Conservation (phyloP, 306 rosid genomes). For the Acacia acuminata region DNA sequence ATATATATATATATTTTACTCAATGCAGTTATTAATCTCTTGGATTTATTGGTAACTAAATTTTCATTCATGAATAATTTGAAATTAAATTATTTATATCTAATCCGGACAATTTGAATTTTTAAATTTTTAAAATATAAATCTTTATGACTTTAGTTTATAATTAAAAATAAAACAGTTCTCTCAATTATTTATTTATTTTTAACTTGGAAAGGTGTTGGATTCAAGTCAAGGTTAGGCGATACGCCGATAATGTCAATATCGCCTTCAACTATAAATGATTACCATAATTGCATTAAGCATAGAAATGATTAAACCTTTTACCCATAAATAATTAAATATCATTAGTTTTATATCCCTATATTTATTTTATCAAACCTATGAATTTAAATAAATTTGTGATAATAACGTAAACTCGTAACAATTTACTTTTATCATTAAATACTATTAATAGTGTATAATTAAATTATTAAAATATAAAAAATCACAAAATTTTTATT, state of each 20-base stretch:
- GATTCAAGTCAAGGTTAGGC: conserved; percentile 20
- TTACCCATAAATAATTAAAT: too few relatives aligned
- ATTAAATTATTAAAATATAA: too few relatives aligned
- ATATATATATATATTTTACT: background rate
- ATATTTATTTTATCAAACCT: too few relatives aligned
- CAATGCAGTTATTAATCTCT: background rate
- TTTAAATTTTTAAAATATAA: background rate
- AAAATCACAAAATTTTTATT: too few relatives aligned
- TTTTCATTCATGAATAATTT: background rate
- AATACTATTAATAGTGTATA: too few relatives aligned
- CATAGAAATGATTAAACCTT: too few relatives aligned
- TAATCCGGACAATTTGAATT: background rate
- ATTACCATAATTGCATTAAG: background rate
- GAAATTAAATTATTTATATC: background rate
- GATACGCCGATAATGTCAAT: background rate
- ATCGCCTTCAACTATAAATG: conserved; percentile 2
- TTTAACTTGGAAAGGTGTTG: background rate
- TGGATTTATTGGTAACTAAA: background rate
- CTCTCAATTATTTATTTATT: background rate
- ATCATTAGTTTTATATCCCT: too few relatives aligned
- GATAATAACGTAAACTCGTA: too few relatives aligned
- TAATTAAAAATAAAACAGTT: background rate
- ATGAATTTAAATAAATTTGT: too few relatives aligned
- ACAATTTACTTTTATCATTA: too few relatives aligned
- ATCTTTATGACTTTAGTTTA: background rate